Evolutionary conservation across 1,284 basidiomycete species (phyloP), one percentile per base, ranked within the genome.

Genomic region (Flammula alnicola): DNA sequence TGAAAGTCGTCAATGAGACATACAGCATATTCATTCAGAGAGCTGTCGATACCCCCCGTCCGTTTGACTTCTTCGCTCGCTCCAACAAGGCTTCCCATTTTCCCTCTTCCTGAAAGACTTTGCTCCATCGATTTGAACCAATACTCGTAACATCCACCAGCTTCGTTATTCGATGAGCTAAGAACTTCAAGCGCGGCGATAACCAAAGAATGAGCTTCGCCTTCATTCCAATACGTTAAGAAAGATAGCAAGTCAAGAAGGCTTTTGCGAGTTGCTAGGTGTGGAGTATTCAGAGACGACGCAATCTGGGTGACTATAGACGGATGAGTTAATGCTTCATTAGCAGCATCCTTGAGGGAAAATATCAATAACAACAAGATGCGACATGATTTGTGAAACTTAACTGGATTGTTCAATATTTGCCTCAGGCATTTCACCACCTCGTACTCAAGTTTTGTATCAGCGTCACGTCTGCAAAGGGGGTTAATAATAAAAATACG

Each of bases 11-110:
- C 32, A 12, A 46, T n/a, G 61, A 55, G 58, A 75, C 86, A 66
- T 60, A 95, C 89, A 63, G 88, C 87, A 60, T 93, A 95, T 49
- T 95, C 93, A 56, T 88, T 88, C 52, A 95, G 69, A 33, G 79
- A 82, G 30, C 76, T 80, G 53, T 88, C 84, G 33, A 78, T 75
- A 40, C 83, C 85, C 36, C 79, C 83, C 37, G 77, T 75, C 44
- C 81, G 84, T 63, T 80, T 84, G 51, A 96, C 81, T 55, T 97
- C 93, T 27, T 95, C 91, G 59, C 93, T 95, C 7, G 93, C 92
- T 2, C 97, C 96, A 6, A 99, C 96, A 40, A 91, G 71, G 64
- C 91, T 96, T 2, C 96, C 96, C 93, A 98, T 96, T 67, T 87
- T 90, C 1, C 97, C 96, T 51, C 94, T 76, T 1, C 95, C 94